Conservation (phyloP, 345 rosid species). For the Brassica incana region DNA sequence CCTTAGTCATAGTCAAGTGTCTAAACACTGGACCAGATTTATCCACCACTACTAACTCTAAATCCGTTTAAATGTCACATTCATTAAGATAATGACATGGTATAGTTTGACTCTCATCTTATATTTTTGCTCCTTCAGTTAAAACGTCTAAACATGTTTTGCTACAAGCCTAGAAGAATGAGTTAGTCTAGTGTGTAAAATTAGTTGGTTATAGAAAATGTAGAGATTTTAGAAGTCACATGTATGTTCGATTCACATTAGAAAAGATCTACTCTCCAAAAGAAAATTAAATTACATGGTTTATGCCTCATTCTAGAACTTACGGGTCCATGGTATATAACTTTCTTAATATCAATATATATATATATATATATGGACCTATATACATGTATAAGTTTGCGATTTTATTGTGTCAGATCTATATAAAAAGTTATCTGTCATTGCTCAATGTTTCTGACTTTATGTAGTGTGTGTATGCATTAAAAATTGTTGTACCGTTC, state of each 20-base stretch:
- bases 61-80: too few species aligned
- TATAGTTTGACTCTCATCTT: neutral
- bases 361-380: too few species aligned
- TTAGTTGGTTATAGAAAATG: neutral
- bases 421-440: neutral
- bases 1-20: slow-evolving; percentile 22
- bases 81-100: too few species aligned
- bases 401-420: neutral
- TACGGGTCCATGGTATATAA: neutral
- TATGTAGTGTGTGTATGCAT: neutral
- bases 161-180: neutral
- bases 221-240: too few species aligned
- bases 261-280: neutral
- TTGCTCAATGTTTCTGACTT: neutral
- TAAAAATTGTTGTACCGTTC: slow-evolving; percentile 17
- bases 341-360: neutral
- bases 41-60: slow-evolving; percentile 2
- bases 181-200: neutral
- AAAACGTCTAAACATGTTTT: neutral
- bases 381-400: too few species aligned
- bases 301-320: neutral
- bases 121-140: neutral
- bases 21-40: slow-evolving; percentile 8
- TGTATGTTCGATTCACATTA: neutral
- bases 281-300: neutral